Evolutionary conservation across 129 eudicot species (phyloP), one percentile per base, ranked within the genome.

Genomic region (Smallanthus sonchifolius): DNA sequence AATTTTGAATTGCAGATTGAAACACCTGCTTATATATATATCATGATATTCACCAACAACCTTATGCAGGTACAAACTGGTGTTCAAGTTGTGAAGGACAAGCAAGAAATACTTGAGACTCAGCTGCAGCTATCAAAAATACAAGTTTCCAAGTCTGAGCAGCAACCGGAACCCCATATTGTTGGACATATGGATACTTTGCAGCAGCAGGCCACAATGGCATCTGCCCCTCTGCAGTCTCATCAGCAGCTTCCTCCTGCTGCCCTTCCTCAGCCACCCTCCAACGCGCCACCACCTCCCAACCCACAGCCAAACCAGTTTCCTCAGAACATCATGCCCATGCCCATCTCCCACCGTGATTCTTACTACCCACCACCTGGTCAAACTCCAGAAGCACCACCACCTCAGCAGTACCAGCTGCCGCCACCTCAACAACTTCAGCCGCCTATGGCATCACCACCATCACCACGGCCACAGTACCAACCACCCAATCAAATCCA

Each of bases 101-200:
- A 93, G 83, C 98, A 93, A 80, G 98, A 93, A 66, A 87, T 90
- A 45, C 59, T 93, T 36, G 92, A 93, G 62, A 86, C 91, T 68
- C 91, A 90, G 37, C 78, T 90, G 67, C 88, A 86, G 77, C 89
- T 93, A 3, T 81, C 91, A 15, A 86, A 86, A 78, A 83, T 88
- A 15, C 86, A 88, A 76, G 71, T 83, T 45, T 75, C 98, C 4
- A 86, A 90, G 82, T 61, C 49, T 4, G 96, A 86, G 13, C 83
- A 82, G 54, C 80, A 73, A 55, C 40, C 81, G 0, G 90, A 85
- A 54, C 65, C 63, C 63, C 88, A 68, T 6, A 82, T 52, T 20
- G 17, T 82, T 5, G 54, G 68, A 2, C 85, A 78, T 67, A 63
- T 74, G 44, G 89, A 75, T 20, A 16, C 83, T 65, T 14, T 59